Conservation (phyloP, 164 flowering plant genomes). For the Umbilicus rupestris region DNA sequence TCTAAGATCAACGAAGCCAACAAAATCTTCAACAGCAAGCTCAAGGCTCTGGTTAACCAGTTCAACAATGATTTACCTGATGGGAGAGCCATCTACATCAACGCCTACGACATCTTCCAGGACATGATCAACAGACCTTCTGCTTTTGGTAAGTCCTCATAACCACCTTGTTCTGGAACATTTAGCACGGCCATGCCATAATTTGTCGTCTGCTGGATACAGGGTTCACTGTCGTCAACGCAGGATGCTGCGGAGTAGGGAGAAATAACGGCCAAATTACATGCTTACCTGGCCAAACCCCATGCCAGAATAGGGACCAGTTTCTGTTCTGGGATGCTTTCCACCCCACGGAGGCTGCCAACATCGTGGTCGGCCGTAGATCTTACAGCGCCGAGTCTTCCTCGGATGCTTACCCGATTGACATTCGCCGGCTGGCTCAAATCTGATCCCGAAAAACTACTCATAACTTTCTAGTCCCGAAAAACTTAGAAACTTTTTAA, state of each 20-base stretch:
- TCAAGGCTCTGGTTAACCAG: slow-evolving; percentile 41
- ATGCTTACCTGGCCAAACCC: slow-evolving; percentile 62
- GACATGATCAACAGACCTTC: slow-evolving; percentile 40
- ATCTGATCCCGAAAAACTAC: too few species aligned
- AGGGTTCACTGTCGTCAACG: slow-evolving; percentile 60
- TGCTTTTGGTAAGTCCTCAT: slow-evolving; percentile 35
- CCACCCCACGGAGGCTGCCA: slow-evolving; percentile 70
- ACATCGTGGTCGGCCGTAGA: slow-evolving; percentile 44
- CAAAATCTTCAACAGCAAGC: slow-evolving; percentile 47
- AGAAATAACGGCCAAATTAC: slow-evolving; percentile 86
- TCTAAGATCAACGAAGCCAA: slow-evolving; percentile 47
- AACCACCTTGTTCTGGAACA: neutral
- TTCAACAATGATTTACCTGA: slow-evolving; percentile 58
- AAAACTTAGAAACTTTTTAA: too few species aligned
- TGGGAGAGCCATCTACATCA: slow-evolving; percentile 39
- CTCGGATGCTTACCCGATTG: slow-evolving; percentile 55
- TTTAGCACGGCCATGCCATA: neutral
- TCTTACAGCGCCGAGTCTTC: slow-evolving; percentile 43
- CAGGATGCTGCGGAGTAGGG: slow-evolving; percentile 90
- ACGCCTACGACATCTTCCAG: slow-evolving; percentile 38
- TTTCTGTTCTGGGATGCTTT: slow-evolving; percentile 82
- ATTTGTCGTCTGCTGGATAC: neutral
- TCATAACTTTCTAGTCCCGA: too few species aligned
- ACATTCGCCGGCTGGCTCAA: slow-evolving; percentile 48
- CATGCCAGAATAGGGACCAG: slow-evolving; percentile 58